Evolutionary conservation across 345 rosid species (phyloP).

Genomic region (Durio zibethinus): DNA sequence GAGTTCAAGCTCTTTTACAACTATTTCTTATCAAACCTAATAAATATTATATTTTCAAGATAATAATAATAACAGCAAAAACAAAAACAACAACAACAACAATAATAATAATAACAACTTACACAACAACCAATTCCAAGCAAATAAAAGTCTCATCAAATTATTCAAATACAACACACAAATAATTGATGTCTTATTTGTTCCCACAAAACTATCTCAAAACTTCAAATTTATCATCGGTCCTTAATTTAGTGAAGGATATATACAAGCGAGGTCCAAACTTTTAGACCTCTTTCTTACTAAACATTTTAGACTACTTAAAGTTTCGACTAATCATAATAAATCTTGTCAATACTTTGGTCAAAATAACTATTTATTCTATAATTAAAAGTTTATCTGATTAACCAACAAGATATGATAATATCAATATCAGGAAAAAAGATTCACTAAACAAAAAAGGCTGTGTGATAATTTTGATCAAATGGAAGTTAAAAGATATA

Average conservation of each 20-base stretch:
- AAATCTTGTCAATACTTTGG: neutral
- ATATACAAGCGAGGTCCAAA: neutral
- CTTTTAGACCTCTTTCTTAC: neutral
- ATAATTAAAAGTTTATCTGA: neutral
- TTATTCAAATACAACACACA: too few relatives aligned
- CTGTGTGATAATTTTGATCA: neutral
- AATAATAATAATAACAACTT: too few relatives aligned
- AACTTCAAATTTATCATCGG: neutral
- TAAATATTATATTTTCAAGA: too few relatives aligned
- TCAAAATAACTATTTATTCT: neutral
- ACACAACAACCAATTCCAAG: too few relatives aligned
- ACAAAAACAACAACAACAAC: too few relatives aligned
- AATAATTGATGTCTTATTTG: neutral
- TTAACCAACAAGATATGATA: neutral
- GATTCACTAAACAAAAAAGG: neutral
- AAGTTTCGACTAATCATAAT: neutral
- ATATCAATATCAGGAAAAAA: neutral
- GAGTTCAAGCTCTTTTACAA: too few relatives aligned
- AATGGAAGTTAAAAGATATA: neutral
- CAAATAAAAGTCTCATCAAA: too few relatives aligned
- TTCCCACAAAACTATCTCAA: neutral
- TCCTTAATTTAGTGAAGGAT: neutral
- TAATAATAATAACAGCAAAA: too few relatives aligned
- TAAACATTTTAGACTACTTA: constrained; percentile 5
- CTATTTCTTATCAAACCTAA: too few relatives aligned